Base-by-base conservation (phyloP, 768 basidiomycete genomes). In the Hypholoma fasciculare region DNA sequence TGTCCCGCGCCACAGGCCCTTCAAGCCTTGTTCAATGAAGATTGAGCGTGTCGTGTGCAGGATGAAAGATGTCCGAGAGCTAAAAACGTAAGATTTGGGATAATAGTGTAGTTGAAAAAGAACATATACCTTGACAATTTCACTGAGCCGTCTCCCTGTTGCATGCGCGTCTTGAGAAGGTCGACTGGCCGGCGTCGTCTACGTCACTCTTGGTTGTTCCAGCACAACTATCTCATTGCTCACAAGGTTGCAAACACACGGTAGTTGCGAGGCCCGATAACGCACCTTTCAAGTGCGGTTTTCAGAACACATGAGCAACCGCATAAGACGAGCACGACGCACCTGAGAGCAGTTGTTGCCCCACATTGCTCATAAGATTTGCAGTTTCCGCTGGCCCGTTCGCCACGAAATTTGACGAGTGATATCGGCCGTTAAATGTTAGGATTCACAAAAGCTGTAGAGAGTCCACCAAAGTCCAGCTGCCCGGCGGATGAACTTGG, bases 1-100 rank as follows among this genome's bases (percentile, higher is more conserved):
- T 0, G 96, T 96, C 8, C 96, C 96, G 54, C 93, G 79, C 96
- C 96, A 98, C 30, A 97, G 77, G 0, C 93, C 94, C 36, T 67
- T 59, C 12, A 86, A 57, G 2, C 96, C 96, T 53, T 88, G 79
- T 3, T 80, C 74, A 27, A 75, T 66, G 20, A 94, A 63, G 7
- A 98, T 85, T 26, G 82, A 75, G 40, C 77, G 80, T 3, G 82
- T 71, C 4, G 83, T 85, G 37, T 70, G 69, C 61, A 85, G 64
- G 30, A 92, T 78, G 7, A 80, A 60, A 11, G 72, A 67, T 2
- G 71, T 66, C 54, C 76, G 75, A 13, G 59, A 58, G 37, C 71
- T 73, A 48, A 9, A 20, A 43, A 5, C 26, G 37, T 30, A 19
- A 34, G 6, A 14, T 19, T 50, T 17, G 26, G 39, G 12, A 43